Evolutionary conservation across 371 early-diverging fungal genomes (phyloP).

Genomic region (Mucor saturninus): DNA sequence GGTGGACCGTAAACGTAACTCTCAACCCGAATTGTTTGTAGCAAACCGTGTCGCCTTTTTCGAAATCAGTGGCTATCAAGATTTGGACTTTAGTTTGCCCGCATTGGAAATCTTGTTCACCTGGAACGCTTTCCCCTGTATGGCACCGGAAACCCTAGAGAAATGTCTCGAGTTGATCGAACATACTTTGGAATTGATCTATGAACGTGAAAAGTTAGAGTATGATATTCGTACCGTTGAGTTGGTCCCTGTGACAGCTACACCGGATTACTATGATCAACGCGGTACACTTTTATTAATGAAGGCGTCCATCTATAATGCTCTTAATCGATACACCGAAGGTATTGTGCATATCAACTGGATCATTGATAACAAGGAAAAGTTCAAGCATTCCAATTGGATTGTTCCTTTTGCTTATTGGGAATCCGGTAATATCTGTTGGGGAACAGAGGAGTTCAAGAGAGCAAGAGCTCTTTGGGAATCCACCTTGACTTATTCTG

Average conservation of each 20-base stretch:
- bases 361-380: conserved; percentile 61
- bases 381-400: conserved; percentile 59
- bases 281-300: conserved; percentile 49
- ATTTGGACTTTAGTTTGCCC: conserved; percentile 57
- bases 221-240: conserved; percentile 52
- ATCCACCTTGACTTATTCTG: conserved; percentile 45
- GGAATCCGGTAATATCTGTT: conserved; percentile 65
- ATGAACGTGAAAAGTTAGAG: conserved; percentile 55
- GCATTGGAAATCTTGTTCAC: conserved; percentile 61
- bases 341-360: conserved; percentile 58
- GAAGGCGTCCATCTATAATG: conserved; percentile 44
- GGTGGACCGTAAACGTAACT: conserved; percentile 55
- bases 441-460: conserved; percentile 52
- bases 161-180: conserved; percentile 49
- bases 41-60: conserved; percentile 56
- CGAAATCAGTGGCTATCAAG: conserved; percentile 60
- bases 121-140: conserved; percentile 64
- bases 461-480: conserved; percentile 60
- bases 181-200: conserved; percentile 40
- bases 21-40: conserved; percentile 62
- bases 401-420: conserved; percentile 67
- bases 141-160: conserved; percentile 47
- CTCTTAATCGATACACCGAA: conserved; percentile 38
- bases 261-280: conserved; percentile 54
- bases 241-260: conserved; percentile 41